Evolutionary conservation across 441 rosid genomes (phyloP).

Genomic region (Jatropha podagrica): DNA sequence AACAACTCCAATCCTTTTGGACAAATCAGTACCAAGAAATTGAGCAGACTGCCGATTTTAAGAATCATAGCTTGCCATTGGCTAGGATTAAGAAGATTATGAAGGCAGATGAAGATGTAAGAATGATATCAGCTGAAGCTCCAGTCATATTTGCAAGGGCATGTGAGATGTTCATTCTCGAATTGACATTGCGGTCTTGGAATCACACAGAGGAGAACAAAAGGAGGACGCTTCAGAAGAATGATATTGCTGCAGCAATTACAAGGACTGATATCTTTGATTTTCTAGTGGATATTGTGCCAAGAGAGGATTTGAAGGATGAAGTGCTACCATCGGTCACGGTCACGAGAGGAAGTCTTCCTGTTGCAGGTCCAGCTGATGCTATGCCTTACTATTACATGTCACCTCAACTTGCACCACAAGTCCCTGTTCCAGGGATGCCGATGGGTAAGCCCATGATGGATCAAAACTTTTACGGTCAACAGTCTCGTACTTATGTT

Average conservation of each 20-base stretch:
- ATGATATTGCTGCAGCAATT: constrained; percentile 46
- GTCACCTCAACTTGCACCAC: constrained; percentile 45
- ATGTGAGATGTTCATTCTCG: constrained; percentile 46
- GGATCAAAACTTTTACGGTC: constrained; percentile 47
- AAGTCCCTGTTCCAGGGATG: constrained; percentile 42
- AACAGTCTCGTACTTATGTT: constrained; percentile 35
- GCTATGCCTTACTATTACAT: constrained; percentile 31
- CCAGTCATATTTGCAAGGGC: constrained; percentile 44
- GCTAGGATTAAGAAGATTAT: constrained; percentile 36
- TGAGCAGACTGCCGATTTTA: constrained; percentile 41
- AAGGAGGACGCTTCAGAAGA: constrained; percentile 46
- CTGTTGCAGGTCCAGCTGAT: constrained; percentile 21
- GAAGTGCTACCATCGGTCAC: constrained; percentile 20
- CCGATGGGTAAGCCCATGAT: constrained; percentile 44
- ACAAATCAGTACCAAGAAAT: constrained; percentile 42
- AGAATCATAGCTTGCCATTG: constrained; percentile 33
- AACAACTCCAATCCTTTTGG: constrained; percentile 46
- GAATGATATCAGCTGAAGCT: constrained; percentile 53
- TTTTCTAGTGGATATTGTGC: constrained; percentile 29
- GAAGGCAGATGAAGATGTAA: constrained; percentile 55
- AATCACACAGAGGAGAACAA: constrained; percentile 49
- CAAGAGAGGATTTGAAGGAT: constrained; percentile 30
- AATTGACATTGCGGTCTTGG: constrained; percentile 44
- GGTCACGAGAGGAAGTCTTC: constrained; percentile 20
- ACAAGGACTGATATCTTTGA: constrained; percentile 33